Percentiles rank a stretch among this genome's conserved stretches.
phyloP scores from a whole-genome alignment of 495 filamentous ascomycete genomes.

The Saxispiralis lemnorum region DNA sequence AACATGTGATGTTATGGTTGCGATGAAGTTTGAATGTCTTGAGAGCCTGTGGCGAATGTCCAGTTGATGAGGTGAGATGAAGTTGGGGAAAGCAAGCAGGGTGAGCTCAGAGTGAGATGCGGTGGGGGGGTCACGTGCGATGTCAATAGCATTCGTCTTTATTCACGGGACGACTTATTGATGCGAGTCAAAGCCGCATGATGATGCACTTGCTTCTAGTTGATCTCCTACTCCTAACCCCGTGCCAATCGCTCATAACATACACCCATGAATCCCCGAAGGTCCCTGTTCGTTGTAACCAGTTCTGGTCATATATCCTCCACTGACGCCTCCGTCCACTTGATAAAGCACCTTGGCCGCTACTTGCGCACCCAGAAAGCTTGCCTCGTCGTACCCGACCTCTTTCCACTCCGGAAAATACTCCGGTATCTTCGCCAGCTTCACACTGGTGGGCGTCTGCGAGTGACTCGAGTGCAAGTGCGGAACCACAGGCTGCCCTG shows the following conservation, averaged over 20 bases:
- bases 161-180: too few species aligned
- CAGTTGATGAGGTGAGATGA: too few species aligned
- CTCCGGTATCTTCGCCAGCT: conserved; percentile 56
- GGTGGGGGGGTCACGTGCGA: too few species aligned
- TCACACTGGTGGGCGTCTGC: conserved; percentile 79
- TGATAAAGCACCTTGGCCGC: conserved; percentile 60
- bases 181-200: too few species aligned
- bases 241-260: conserved; percentile 8
- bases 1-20: too few species aligned
- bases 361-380: conserved; percentile 63
- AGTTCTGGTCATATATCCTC: conserved; percentile 53
- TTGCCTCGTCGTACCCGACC: conserved; percentile 37
- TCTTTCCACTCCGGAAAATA: conserved; percentile 94
- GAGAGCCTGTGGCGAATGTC: too few species aligned
- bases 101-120: too few species aligned
- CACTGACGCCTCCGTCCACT: conserved; percentile 49
- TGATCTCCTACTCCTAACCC: too few species aligned
- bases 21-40: too few species aligned
- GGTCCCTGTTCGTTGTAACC: conserved; percentile 71
- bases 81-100: too few species aligned
- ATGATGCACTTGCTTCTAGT: too few species aligned
- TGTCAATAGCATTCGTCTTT: too few species aligned
- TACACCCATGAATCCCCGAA: conserved; percentile 41
- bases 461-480: conserved; percentile 57
- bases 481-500: conserved; percentile 17